These are phyloP conservation scores for Tulasnella sp. DNA, from an alignment of 768 basidiomycete species.

Conservation along the genomic window DNA sequence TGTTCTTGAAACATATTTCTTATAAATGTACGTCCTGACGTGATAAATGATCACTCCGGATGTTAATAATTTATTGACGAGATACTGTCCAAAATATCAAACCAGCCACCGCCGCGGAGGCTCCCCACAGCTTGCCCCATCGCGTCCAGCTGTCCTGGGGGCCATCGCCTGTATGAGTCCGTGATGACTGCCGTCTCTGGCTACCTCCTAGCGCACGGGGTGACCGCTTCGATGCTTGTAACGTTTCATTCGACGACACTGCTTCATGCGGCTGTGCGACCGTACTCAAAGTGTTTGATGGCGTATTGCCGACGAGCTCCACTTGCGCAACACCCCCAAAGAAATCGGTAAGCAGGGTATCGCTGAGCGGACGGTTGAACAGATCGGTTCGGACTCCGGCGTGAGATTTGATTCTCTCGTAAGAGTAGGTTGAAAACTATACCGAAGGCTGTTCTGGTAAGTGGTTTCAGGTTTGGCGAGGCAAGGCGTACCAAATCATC, in stretches of 20 bases:
- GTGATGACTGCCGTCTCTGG: not conserved
- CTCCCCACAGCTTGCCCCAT: not conserved
- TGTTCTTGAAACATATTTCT: no score
- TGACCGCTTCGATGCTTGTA: not conserved
- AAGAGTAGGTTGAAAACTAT: constrained; percentile 58
- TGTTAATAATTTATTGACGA: no score
- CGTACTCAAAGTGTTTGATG: not conserved
- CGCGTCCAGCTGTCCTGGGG: not conserved
- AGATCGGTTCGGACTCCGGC: constrained; percentile 82
- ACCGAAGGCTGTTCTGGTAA: not conserved
- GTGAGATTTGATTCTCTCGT: constrained; percentile 71
- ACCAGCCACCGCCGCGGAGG: not conserved
- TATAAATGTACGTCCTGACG: no score
- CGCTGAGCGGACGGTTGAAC: constrained; percentile 45
- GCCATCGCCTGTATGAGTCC: not conserved
- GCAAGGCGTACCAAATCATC: constrained; percentile 58
- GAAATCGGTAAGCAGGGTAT: constrained; percentile 65
- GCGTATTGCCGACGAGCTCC: constrained; percentile 37
- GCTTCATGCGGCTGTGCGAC: not conserved
- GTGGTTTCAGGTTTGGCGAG: not conserved
- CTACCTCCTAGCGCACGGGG: not conserved
- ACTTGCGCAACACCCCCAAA: constrained; percentile 81
- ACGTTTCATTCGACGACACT: not conserved
- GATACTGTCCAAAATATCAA: not conserved
- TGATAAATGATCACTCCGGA: no score